These are phyloP conservation scores for Lactuca saligna DNA, from an alignment of 129 eudicot species.

Conservation along the genomic window DNA sequence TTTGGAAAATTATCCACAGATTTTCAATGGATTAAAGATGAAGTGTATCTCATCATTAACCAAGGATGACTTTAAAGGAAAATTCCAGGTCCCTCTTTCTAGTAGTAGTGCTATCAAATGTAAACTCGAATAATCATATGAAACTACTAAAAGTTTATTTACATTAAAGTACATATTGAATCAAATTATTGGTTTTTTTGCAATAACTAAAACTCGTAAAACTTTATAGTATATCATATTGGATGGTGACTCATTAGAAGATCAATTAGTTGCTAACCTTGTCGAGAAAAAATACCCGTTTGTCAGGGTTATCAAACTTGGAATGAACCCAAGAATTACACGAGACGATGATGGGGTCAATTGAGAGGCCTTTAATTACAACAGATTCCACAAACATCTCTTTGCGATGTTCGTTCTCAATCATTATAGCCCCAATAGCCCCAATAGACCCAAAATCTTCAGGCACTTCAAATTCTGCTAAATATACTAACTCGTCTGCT, in stretches of 20 bases:
- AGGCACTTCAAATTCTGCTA: constrained; percentile 40
- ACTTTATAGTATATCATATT: too few relatives aligned
- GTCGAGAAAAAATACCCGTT: constrained; percentile 61
- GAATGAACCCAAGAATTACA: constrained; percentile 70
- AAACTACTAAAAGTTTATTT: too few relatives aligned
- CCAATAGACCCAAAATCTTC: constrained; percentile 60
- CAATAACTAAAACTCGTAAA: too few relatives aligned
- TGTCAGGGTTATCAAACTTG: constrained; percentile 34
- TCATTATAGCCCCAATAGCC: constrained; percentile 58
- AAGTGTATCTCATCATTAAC: too few relatives aligned
- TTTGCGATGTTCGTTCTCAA: constrained; percentile 64
- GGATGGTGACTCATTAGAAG: background rate
- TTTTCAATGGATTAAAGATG: too few relatives aligned
- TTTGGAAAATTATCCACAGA: too few relatives aligned
- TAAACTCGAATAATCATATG: too few relatives aligned
- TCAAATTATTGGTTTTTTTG: background rate
- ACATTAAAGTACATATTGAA: too few relatives aligned
- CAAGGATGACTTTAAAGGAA: too few relatives aligned
- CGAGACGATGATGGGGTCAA: constrained; percentile 19
- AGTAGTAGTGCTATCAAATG: too few relatives aligned
- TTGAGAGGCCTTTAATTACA: constrained; percentile 41
- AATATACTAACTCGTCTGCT: constrained; percentile 28
- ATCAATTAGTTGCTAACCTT: constrained; percentile 40
- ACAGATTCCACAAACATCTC: constrained; percentile 51
- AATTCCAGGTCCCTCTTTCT: too few relatives aligned